Evolutionary conservation across 2,329 filamentous ascomycete species (phyloP).

Genomic region (Pseudofabraea citricarpa): DNA sequence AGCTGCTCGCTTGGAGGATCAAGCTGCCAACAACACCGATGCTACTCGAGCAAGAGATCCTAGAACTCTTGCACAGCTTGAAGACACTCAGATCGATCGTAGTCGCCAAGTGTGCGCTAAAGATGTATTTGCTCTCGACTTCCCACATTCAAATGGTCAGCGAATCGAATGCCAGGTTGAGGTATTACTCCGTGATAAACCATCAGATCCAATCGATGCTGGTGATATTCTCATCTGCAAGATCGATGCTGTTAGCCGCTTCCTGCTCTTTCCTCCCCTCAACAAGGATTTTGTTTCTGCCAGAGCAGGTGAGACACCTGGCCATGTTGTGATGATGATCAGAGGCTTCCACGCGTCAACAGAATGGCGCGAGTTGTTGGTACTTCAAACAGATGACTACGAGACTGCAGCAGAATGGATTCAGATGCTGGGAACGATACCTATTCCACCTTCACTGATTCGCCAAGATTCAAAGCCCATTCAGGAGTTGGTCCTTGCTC

Average conservation of each 20-base stretch:
- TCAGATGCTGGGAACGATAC: conserved; percentile 68
- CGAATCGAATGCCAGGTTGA: conserved; percentile 86
- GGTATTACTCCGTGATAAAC: conserved; percentile 77
- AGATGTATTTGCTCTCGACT: conserved; percentile 81
- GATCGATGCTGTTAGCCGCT: conserved; percentile 68
- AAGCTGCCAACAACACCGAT: conserved; percentile 81
- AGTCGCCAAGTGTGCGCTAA: conserved; percentile 80
- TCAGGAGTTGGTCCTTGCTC: conserved; percentile 30
- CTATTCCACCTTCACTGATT: conserved; percentile 46
- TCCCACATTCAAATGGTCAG: conserved; percentile 86
- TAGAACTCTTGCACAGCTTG: conserved; percentile 67
- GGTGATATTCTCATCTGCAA: conserved; percentile 93
- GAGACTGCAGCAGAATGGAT: conserved; percentile 77
- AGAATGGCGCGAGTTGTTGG: conserved; percentile 81
- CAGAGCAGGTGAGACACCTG: conserved; percentile 63
- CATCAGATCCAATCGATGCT: conserved; percentile 56
- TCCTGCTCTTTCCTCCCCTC: conserved; percentile 91
- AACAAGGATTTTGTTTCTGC: conserved; percentile 70
- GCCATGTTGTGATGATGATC: conserved; percentile 82
- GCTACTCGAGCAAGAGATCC: conserved; percentile 75
- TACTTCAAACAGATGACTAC: conserved; percentile 58
- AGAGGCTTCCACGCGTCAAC: conserved; percentile 60
- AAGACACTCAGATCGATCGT: conserved; percentile 68
- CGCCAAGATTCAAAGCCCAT: conserved; percentile 17
- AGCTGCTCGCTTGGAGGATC: conserved; percentile 70